Percentiles rank a stretch among this genome's conserved stretches.
Evolutionary conservation across 2,329 filamentous ascomycete species (phyloP).

Genomic region (Verticillium nonalfalfae): DNA sequence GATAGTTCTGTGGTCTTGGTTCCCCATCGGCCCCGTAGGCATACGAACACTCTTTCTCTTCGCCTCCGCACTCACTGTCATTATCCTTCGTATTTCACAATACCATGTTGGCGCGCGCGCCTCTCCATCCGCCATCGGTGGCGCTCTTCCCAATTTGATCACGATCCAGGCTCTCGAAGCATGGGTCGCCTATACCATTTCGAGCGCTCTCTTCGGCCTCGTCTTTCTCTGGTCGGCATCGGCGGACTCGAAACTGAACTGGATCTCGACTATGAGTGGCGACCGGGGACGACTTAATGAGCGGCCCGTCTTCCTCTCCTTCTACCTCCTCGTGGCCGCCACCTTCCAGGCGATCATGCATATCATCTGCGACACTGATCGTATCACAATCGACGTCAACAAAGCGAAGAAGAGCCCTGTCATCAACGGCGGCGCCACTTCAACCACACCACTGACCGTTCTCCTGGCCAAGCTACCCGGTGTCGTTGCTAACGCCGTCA

Average conservation of each 20-base stretch:
- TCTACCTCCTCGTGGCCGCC: constrained; percentile 63
- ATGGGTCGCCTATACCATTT: constrained; percentile 68
- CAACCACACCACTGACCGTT: constrained; percentile 17
- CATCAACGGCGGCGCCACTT: constrained; percentile 7
- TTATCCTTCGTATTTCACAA: constrained; percentile 80
- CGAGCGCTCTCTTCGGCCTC: constrained; percentile 73
- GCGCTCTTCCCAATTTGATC: constrained; percentile 51
- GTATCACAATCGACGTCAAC: constrained; percentile 42
- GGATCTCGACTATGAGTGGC: constrained; percentile 64
- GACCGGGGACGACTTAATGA: constrained; percentile 80
- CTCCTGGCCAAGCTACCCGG: constrained; percentile 31
- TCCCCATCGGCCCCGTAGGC: constrained; percentile 71
- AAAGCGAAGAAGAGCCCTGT: background rate
- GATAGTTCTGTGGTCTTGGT: constrained; percentile 78
- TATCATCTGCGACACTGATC: constrained; percentile 67
- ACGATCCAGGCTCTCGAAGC: constrained; percentile 62
- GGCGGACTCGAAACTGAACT: constrained; percentile 55
- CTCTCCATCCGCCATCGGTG: constrained; percentile 60
- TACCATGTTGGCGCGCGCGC: constrained; percentile 71
- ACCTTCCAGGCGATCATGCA: constrained; percentile 64
- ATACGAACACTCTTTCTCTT: constrained; percentile 72
- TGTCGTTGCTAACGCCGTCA: constrained; percentile 28
- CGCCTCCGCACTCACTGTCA: constrained; percentile 67
- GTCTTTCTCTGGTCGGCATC: constrained; percentile 71
- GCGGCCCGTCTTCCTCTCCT: constrained; percentile 72